A percentile compares a stretch with the other conserved stretches of the same genome.
Conservation (phyloP, 768 basidiomycete genomes). For the Goffeauzyma gilvescens region DNA sequence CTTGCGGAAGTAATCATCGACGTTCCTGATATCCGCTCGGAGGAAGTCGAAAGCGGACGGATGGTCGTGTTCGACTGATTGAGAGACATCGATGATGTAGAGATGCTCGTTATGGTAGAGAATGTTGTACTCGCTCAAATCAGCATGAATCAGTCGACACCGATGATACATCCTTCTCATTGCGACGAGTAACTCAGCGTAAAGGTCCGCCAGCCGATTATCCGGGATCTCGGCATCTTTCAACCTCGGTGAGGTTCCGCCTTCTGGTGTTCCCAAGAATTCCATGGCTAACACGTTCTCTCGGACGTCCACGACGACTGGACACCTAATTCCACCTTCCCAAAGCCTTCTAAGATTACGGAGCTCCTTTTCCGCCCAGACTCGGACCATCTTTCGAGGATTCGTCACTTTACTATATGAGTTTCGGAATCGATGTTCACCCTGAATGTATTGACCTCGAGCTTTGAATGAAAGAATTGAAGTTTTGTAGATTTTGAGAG, state of each 20-base stretch:
- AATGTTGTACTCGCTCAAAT: slow-evolving; percentile 95
- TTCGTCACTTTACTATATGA: slow-evolving; percentile 55
- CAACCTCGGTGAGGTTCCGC: slow-evolving; percentile 75
- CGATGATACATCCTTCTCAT: slow-evolving; percentile 68
- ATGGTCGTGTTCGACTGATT: slow-evolving; percentile 96
- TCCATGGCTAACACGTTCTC: slow-evolving; percentile 95
- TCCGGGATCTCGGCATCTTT: slow-evolving; percentile 61
- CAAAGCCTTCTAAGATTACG: slow-evolving; percentile 73
- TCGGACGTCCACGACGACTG: slow-evolving; percentile 75
- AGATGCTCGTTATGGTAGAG: slow-evolving; percentile 48
- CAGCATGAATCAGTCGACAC: slow-evolving; percentile 90
- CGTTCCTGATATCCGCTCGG: slow-evolving; percentile 72
- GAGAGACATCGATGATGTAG: slow-evolving; percentile 93
- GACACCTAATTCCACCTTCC: slow-evolving; percentile 65
- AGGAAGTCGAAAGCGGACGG: slow-evolving; percentile 92
- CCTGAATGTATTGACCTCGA: slow-evolving; percentile 86
- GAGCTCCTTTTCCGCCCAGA: slow-evolving; percentile 99
- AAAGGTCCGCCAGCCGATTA: slow-evolving; percentile 43
- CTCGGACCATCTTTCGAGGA: slow-evolving; percentile 91
- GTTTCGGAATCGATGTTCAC: slow-evolving; percentile 82
- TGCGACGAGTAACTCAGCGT: slow-evolving; percentile 57
- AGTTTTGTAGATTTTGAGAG: slow-evolving; percentile 95
- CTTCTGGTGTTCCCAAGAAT: slow-evolving; percentile 49
- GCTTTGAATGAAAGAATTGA: slow-evolving; percentile 95
- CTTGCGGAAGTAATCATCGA: slow-evolving; percentile 75